Percentiles rank a stretch among this genome's conserved stretches.
phyloP scores from a whole-genome alignment of 1,139 yeast species.

The Lodderomyces parapsilosis region DNA sequence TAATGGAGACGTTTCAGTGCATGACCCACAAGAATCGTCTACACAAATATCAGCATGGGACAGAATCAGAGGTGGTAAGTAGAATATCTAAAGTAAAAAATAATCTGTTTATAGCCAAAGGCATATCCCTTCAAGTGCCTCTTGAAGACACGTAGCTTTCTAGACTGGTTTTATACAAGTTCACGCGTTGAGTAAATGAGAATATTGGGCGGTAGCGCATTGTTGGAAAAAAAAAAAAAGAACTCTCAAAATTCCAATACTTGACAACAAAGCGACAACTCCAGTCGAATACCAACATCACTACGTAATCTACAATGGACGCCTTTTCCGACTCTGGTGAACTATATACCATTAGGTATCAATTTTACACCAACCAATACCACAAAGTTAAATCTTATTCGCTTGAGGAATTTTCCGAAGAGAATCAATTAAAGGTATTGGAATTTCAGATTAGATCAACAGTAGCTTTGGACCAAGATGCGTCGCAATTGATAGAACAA shows the following conservation, averaged over 20 bases:
- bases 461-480: slow-evolving; percentile 41
- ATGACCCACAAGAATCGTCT: background rate
- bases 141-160: too few species aligned
- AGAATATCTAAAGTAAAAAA: background rate
- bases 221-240: background rate
- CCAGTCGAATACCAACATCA: background rate
- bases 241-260: background rate
- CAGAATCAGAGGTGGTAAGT: slow-evolving; percentile 10
- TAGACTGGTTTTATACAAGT: too few species aligned
- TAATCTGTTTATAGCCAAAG: background rate
- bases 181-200: background rate
- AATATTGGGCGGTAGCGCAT: background rate
- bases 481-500: slow-evolving; percentile 37
- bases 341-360: slow-evolving; percentile 43
- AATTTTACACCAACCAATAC: slow-evolving; percentile 49
- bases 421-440: slow-evolving; percentile 38
- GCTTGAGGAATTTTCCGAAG: slow-evolving; percentile 35
- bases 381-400: slow-evolving; percentile 33
- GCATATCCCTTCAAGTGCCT: too few species aligned
- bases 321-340: slow-evolving; percentile 43
- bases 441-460: slow-evolving; percentile 45
- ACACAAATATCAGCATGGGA: slow-evolving; percentile 16
- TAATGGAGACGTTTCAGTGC: background rate
- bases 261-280: slow-evolving; percentile 7
- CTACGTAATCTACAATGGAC: slow-evolving; percentile 25